Evolutionary conservation across 2,329 filamentous ascomycete species (phyloP).

Genomic region (Raffaelea deltoideospora): DNA sequence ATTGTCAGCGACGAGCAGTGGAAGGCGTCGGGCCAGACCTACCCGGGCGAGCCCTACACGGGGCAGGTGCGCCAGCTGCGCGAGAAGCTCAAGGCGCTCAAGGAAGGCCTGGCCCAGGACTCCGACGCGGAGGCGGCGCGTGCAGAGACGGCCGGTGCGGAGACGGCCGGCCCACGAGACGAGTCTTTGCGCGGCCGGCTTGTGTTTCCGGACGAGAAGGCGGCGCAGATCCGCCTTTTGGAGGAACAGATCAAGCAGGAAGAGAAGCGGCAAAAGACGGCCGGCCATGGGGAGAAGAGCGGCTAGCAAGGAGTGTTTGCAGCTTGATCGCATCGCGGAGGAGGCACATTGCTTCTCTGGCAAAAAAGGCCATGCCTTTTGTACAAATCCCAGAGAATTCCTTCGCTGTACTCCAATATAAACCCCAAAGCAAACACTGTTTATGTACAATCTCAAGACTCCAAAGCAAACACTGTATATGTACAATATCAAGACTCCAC

Average conservation of each 20-base stretch:
- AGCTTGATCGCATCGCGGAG: no score
- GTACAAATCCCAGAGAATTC: no score
- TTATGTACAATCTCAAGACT: no score
- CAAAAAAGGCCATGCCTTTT: no score
- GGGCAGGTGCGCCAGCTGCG: constrained; percentile 31
- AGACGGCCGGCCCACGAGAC: neutral
- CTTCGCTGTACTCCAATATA: no score
- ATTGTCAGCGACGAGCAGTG: constrained; percentile 42
- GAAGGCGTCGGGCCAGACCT: constrained; percentile 29
- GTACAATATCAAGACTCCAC: no score
- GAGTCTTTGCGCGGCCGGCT: constrained; percentile 2
- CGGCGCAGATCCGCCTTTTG: constrained; percentile 6
- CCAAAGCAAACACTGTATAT: no score
- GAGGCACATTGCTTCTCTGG: no score
- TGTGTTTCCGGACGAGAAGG: constrained; percentile 13
- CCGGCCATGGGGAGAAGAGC: neutral
- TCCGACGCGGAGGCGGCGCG: neutral
- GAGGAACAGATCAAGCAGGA: constrained; percentile 11
- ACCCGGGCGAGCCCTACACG: constrained; percentile 36
- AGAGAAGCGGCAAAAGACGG: constrained; percentile 1
- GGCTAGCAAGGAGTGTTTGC: no score
- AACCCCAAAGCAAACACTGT: no score
- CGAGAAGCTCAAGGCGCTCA: constrained; percentile 18
- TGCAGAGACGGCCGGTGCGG: neutral
- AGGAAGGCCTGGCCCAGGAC: constrained; percentile 4